Conservation (phyloP, 2,329 filamentous ascomycete genomes). For the Fusarium guadeloupense region DNA sequence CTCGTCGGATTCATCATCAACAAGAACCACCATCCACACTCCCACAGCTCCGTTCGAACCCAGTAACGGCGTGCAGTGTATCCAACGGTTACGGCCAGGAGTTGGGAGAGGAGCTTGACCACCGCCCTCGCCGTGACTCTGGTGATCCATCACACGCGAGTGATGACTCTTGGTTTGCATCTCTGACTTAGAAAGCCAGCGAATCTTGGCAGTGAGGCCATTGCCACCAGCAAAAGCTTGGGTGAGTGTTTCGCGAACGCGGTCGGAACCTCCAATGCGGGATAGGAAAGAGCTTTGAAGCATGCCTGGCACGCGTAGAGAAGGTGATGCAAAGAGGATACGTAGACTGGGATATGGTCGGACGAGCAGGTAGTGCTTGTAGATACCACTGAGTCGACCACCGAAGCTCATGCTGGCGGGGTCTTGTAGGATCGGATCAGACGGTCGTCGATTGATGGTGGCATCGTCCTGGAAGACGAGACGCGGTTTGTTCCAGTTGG, state of each 20-base stretch:
- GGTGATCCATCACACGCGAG: slow-evolving; percentile 18
- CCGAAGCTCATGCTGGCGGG: slow-evolving; percentile 16
- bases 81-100: slow-evolving; percentile 72
- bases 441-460: slow-evolving; percentile 28
- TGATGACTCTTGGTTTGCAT: slow-evolving; percentile 11
- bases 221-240: slow-evolving; percentile 73
- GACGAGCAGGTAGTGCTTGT: slow-evolving; percentile 70
- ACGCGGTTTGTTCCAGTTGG: slow-evolving; percentile 53
- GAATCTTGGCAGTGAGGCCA: slow-evolving; percentile 78
- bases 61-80: slow-evolving; percentile 78
- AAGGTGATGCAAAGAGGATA: slow-evolving; percentile 75
- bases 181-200: slow-evolving; percentile 62
- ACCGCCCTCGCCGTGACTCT: slow-evolving; percentile 50
- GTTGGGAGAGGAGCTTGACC: slow-evolving; percentile 21
- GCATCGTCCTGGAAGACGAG: slow-evolving; percentile 53
- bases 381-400: slow-evolving; percentile 47
- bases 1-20: slow-evolving; percentile 66
- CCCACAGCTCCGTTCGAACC: slow-evolving; percentile 74
- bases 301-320: slow-evolving; percentile 72
- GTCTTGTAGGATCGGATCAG: slow-evolving; percentile 35
- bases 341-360: slow-evolving; percentile 72
- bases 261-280: slow-evolving; percentile 60
- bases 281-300: slow-evolving; percentile 68
- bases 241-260: slow-evolving; percentile 58
- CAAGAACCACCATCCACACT: slow-evolving; percentile 81